Evolutionary conservation across 2,329 filamentous ascomycete genomes (phyloP), one percentile per base, ranked within the genome.

Genomic region (Thelonectria rubi): DNA sequence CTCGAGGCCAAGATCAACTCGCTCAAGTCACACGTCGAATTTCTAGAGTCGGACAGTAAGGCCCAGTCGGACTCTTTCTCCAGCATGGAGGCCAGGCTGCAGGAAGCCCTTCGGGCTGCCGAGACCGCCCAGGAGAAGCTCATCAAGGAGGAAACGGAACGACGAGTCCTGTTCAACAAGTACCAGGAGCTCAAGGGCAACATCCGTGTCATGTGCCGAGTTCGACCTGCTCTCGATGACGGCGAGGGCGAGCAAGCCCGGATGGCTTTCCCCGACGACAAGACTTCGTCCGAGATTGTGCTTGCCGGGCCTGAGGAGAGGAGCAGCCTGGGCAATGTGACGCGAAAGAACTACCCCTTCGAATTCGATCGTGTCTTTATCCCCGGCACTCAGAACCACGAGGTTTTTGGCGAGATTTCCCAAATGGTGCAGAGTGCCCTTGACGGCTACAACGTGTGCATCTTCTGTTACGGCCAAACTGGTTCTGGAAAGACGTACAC

Each of bases 171-270:
- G 0, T 97, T 98, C 81, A 98, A 98, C 78, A 95, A 97, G 76
- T 94, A 99, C 48, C 93, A 99, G 75, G 95, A 99, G 74, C 86
- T 99, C 62, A 97, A 97, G 77, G 95, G 95, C 71, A 99, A 99
- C 74, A 99, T 99, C 72, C 91, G 95, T 18, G 95, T 99, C 67
- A 99, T 99, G 87, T 98, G 94, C 74, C 89, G 95, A 74, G 94
- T 98, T 26, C 90, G 96, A 42, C 95, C 95, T 1, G 81, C 90
- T 0, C 81, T 91, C 20, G 82, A 81, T 21, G 69, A 76, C 0
- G 76, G 80, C 1, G 89, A 91, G 59, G 88, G 88, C 7, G 83
- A 88, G 21, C 82, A 87, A 12, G 93, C 94, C 3, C 86, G 87
- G 52, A 91, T 98, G 65, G 83, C 86, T 2, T 97, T 92, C 67